A percentile compares a stretch with the other conserved stretches of the same genome.
Evolutionary conservation across 2,329 filamentous ascomycete genomes (phyloP).

Genomic region (Aureobasidium zeae): DNA sequence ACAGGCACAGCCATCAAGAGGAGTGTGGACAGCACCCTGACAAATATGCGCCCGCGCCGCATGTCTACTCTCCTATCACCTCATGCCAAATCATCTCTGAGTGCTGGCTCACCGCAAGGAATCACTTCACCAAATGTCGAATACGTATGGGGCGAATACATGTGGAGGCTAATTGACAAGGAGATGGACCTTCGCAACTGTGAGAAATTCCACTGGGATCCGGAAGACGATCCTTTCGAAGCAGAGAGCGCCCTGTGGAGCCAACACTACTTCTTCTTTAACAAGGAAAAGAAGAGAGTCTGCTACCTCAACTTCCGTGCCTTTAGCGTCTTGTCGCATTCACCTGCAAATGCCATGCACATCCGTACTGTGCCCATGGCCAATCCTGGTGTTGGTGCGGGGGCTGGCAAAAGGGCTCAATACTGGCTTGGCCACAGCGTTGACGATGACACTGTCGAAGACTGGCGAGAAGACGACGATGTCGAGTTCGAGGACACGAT

Average conservation of each 20-base stretch:
- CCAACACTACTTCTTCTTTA: slow-evolving; percentile 96
- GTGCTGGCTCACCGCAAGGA: slow-evolving; percentile 15
- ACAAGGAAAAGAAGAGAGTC: slow-evolving; percentile 81
- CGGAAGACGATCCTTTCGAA: slow-evolving; percentile 81
- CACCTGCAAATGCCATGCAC: slow-evolving; percentile 40
- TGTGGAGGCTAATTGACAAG: slow-evolving; percentile 88
- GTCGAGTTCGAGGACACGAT: slow-evolving; percentile 22
- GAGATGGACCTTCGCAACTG: slow-evolving; percentile 90
- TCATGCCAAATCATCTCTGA: slow-evolving; percentile 16
- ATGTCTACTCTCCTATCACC: slow-evolving; percentile 29
- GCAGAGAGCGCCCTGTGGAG: slow-evolving; percentile 94
- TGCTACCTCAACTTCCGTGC: slow-evolving; percentile 88
- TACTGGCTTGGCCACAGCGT: slow-evolving; percentile 71
- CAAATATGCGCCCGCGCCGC: slow-evolving; percentile 66
- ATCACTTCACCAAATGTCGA: slow-evolving; percentile 15
- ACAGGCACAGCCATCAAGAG: slow-evolving; percentile 74
- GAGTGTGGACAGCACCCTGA: slow-evolving; percentile 76
- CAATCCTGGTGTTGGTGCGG: slow-evolving; percentile 36
- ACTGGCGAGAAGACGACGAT: slow-evolving; percentile 24
- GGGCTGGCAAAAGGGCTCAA: slow-evolving; percentile 68
- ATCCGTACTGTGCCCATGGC: slow-evolving; percentile 38
- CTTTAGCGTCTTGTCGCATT: slow-evolving; percentile 65
- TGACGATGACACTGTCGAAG: slow-evolving; percentile 16
- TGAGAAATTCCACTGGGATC: slow-evolving; percentile 79
- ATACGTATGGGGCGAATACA: slow-evolving; percentile 68